Base-by-base conservation (phyloP, 2,329 filamentous ascomycete species). In the Aspergillus versicolor region DNA sequence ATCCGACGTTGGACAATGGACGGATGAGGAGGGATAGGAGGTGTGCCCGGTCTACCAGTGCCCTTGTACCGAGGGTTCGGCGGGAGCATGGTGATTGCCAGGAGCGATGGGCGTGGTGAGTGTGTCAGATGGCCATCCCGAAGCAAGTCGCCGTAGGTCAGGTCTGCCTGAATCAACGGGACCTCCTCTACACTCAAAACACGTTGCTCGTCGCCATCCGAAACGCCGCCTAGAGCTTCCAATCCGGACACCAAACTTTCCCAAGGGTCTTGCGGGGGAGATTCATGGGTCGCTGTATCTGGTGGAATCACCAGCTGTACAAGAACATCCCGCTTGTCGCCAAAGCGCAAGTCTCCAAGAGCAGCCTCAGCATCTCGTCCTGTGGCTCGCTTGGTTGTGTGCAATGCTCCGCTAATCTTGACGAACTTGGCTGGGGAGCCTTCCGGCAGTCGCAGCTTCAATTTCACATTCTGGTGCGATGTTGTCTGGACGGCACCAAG, bases 341-440 rank as follows among this genome's bases (percentile, higher is more conserved):
- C 94, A 70, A 97, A 97, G 46, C 92, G 86, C 51, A 99, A 79
- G 73, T 99, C 94, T 37, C 94, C 94, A 22, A 99, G 79, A 1
- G 90, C 88, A 9, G 92, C 93, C 76, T 99, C 94, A 0, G 93
- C 94, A 73, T 97, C 94, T 50, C 92, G 88, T 11, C 94, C 94
- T 22, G 92, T 95, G 13, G 93, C 94, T 59, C 94, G 88, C 80
- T 97, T 99, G 3, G 93, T 97, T 61, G 96, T 95, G 71, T 97
- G 92, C 57, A 99, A 80, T 4, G 93, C 94, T 52, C 94, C 94
- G 68, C 91, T 97, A 69, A 99, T 97, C 78, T 99, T 99, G 73
- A 97, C 91, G 72, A 99, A 99, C 71, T 96, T 97, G 67, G 94
- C 94, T 0, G 93, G 94, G 3, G 94, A 99, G 19, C 94, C 94